phyloP scores from a whole-genome alignment of 345 rosid species.

The Mangifera indica region DNA sequence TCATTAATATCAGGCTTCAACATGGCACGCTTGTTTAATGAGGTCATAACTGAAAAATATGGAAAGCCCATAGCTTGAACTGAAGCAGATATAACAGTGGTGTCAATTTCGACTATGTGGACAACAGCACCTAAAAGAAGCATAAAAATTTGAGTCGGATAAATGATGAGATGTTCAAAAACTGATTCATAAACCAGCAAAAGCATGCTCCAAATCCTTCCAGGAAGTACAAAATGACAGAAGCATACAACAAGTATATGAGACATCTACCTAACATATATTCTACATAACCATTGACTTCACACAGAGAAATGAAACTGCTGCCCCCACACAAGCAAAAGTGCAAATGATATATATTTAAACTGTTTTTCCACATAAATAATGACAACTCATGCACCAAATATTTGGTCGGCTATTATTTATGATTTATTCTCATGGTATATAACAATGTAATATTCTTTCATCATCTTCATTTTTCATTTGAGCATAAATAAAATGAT shows the following conservation, averaged over 20 bases:
- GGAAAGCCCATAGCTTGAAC: constrained; percentile 85
- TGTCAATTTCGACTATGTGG: constrained; percentile 80
- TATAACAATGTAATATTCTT: too few relatives aligned
- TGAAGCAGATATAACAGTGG: constrained; percentile 77
- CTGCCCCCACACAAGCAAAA: neutral
- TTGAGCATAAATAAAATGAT: too few relatives aligned
- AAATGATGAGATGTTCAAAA: neutral
- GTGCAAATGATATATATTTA: neutral
- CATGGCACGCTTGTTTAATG: constrained; percentile 44
- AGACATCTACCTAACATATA: too few relatives aligned
- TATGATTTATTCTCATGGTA: neutral
- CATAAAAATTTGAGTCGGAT: neutral
- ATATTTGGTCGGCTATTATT: neutral
- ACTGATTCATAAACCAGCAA: constrained; percentile 3
- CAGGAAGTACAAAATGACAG: neutral
- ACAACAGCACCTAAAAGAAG: constrained; percentile 60
- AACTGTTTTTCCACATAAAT: neutral
- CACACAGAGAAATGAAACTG: neutral
- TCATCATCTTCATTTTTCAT: neutral
- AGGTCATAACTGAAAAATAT: constrained; percentile 54
- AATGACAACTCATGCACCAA: neutral
- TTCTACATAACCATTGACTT: neutral
- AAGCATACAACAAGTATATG: too few relatives aligned
- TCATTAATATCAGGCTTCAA: constrained; percentile 46
- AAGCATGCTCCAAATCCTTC: neutral